A percentile compares a stretch with the other conserved stretches of the same genome.
These are phyloP conservation scores for Coriaria nepalensis DNA, from an alignment of 306 rosid genomes.

Conservation along the genomic window DNA sequence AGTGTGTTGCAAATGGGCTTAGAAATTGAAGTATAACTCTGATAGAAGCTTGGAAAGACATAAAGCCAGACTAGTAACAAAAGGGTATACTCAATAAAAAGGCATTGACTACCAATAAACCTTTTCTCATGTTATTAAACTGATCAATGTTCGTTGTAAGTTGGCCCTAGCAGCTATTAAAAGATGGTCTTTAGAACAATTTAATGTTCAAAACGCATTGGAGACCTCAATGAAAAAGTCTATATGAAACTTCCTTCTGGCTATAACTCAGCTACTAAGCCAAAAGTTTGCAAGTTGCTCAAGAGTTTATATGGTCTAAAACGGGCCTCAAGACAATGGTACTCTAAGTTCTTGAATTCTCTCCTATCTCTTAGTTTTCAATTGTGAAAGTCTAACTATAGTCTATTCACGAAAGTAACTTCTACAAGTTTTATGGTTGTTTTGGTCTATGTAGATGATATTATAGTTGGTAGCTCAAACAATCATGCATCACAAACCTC, in stretches of 20 bases:
- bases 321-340: not conserved
- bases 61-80: no score
- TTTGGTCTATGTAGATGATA: not conserved
- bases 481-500: not conserved
- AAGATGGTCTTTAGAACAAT: not conserved
- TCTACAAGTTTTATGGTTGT: not conserved
- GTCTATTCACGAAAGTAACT: not conserved
- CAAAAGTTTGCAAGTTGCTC: not conserved
- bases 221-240: no score
- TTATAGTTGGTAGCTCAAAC: not conserved
- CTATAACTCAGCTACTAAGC: not conserved
- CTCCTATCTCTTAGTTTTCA: not conserved
- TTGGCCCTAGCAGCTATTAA: no score
- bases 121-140: not conserved
- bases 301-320: not conserved
- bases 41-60: no score
- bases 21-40: no score
- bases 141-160: no score
- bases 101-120: not conserved
- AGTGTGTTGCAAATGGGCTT: slow-evolving; percentile 4
- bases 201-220: no score
- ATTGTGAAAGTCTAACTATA: not conserved
- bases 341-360: not conserved
- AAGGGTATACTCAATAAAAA: not conserved
- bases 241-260: not conserved